Evolutionary conservation across 305 asterid genomes (phyloP), one percentile per base, ranked within the genome.

Genomic region (Solanum hybrid): DNA sequence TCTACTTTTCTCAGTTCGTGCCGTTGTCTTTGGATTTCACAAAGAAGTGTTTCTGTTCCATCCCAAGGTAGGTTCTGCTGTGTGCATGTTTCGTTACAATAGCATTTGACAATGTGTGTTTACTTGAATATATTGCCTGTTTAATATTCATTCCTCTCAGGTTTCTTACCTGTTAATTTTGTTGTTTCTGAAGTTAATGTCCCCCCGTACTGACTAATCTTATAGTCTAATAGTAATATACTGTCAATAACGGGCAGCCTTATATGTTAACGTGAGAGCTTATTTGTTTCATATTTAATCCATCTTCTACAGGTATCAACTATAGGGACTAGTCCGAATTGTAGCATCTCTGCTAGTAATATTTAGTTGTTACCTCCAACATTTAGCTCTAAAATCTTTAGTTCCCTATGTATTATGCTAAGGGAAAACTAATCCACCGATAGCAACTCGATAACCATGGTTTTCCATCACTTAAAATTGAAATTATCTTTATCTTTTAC

Each of bases 1-100:
- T 88, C 75, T 88, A 72, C 89, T 87, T 88, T 35, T 92, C 92
- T 90, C 98, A 96, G 99, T 96, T 88, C 97, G 98, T 13, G 96
- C 99, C 29, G 60, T 94, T 66, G 91, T 97, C 89, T 95, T 97
- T 93, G 99, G 98, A 86, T 95, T 97, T 90, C 99, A 96, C 90
- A 91, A 72, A 93, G 92, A 93, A 38, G 97, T 75, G 78, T 96
- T 94, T 94, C 94, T 94, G 89, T 92, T 95, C 91, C 97, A 95
- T 93, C 98, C 97, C 90, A 95, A 93, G 97, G 99, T 97, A 87
- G 88, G 93, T 85, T 80, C 36, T 80, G 64, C 34, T 79, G 34
- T 12, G 34, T 38, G 14, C 85, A 37, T 78, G 35, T 4, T 14
- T 4, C 27, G 37, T 81, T 81, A 8, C 37, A 40, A 40, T 40